Evolutionary conservation across 805 yeast genomes (phyloP), one percentile per base, ranked within the genome.

Genomic region (Candida fluviatilis): DNA sequence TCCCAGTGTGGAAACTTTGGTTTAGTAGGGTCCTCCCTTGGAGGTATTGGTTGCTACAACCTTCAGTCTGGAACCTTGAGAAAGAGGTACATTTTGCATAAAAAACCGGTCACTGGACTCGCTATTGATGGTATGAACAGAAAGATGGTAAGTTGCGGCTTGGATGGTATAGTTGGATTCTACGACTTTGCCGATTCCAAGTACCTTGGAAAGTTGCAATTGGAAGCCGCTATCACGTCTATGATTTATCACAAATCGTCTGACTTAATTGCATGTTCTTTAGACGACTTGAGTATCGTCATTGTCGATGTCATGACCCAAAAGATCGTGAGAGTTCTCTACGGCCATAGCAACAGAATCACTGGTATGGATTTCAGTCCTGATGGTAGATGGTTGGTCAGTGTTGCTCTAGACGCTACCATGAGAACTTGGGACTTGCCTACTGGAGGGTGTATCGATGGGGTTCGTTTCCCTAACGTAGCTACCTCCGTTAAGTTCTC

Each of bases 381-480:
- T 4, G 91, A 90, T 58, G 98, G 97, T 25, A 79, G 97, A 58
- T 93, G 98, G 97, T 66, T 93, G 25, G 80, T 93, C 6, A 79
- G 93, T 17, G 80, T 86, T 1, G 75, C 89, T 1, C 68, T 89
- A 43, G 99, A 93, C 57, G 73, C 86, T 2, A 89, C 98, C 0
- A 70, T 93, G 35, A 77, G 99, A 53, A 88, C 96, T 0, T 93
- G 98, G 98, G 98, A 93, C 59, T 74, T 93, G 42, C 98, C 98
- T 30, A 84, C 96, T 1, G 98, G 99, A 35, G 87, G 90, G 1
- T 91, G 98, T 60, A 88, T 93, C 40, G 99, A 93, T 64, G 97
- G 96, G 45, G 80, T 91, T 13, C 65, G 69, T 37, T 73, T 93
- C 18, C 79, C 83, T 1, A 78, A 73, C 49, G 90, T 89, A n/a